phyloP scores from a whole-genome alignment of 2,329 filamentous ascomycete species.

The Thelonectria olida region DNA sequence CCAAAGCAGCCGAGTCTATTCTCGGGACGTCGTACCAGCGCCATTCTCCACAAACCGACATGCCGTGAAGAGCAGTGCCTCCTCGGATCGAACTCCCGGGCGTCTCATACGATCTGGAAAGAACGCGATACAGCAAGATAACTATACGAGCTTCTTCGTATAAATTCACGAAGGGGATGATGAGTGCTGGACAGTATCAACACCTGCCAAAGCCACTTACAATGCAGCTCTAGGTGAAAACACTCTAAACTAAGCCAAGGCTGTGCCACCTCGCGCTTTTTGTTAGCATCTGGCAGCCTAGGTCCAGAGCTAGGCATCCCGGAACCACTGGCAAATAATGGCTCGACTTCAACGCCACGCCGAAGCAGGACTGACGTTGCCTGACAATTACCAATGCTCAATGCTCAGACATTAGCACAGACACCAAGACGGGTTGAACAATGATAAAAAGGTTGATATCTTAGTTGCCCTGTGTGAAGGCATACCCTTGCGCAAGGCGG shows the following conservation, averaged over 20 bases:
- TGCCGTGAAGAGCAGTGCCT: not conserved
- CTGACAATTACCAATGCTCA: not conserved
- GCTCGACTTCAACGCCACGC: constrained; percentile 6
- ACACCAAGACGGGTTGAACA: not conserved
- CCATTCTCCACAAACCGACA: not conserved
- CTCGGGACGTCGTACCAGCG: not conserved
- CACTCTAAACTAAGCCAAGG: not conserved
- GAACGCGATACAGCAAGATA: not conserved
- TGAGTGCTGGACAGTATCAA: not conserved
- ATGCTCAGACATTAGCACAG: constrained; percentile 9
- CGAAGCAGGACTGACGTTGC: constrained; percentile 20
- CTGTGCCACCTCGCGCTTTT: not conserved
- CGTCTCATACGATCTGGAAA: not conserved
- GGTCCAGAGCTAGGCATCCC: constrained; percentile 10
- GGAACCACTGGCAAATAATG: constrained; percentile 20
- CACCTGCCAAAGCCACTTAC: not conserved
- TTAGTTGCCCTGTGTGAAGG: not conserved
- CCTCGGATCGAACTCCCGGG: not conserved
- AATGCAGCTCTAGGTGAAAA: not conserved
- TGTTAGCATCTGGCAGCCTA: constrained; percentile 21
- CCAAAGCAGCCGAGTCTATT: not conserved
- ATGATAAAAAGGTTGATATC: not conserved
- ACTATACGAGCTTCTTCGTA: not conserved
- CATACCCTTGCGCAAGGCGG: constrained; percentile 13
- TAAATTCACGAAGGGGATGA: not conserved